These are phyloP conservation scores for Phaeotremella fagi DNA, from an alignment of 768 basidiomycete genomes.

Conservation along the genomic window DNA sequence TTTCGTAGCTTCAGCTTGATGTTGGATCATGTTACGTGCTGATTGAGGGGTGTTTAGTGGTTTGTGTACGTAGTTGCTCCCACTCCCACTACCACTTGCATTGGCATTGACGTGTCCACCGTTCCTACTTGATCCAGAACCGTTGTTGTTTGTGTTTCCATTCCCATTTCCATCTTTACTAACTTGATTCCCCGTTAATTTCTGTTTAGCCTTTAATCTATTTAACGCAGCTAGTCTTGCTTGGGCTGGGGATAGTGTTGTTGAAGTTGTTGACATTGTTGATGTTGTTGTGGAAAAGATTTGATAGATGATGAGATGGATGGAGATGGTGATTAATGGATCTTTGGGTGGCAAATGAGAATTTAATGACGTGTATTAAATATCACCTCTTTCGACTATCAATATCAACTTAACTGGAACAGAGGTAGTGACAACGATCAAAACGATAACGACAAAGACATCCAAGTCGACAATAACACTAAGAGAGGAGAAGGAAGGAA, in stretches of 20 bases:
- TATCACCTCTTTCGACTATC: background rate
- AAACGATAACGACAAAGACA: no score
- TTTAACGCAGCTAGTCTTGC: conserved; percentile 40
- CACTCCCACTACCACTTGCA: no score
- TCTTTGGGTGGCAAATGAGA: background rate
- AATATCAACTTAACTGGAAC: background rate
- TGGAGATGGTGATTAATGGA: background rate
- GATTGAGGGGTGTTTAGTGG: conserved; percentile 17
- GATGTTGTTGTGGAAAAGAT: background rate
- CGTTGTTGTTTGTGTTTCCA: background rate
- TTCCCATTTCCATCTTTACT: no score
- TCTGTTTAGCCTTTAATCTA: conserved; percentile 41
- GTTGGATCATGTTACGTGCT: conserved; percentile 27
- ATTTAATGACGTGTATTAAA: background rate
- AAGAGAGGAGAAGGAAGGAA: background rate
- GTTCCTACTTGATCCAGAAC: background rate
- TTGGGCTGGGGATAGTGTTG: conserved; percentile 30
- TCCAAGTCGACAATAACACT: background rate
- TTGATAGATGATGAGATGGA: background rate
- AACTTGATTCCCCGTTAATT: conserved; percentile 10
- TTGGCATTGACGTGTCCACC: background rate
- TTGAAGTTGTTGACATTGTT: conserved; percentile 1
- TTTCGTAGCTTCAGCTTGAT: conserved; percentile 23
- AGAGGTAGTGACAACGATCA: background rate
- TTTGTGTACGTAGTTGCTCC: conserved; percentile 23